Base-by-base conservation (phyloP, 2,329 filamentous ascomycete genomes). In the Sphaceloma murrayae region DNA sequence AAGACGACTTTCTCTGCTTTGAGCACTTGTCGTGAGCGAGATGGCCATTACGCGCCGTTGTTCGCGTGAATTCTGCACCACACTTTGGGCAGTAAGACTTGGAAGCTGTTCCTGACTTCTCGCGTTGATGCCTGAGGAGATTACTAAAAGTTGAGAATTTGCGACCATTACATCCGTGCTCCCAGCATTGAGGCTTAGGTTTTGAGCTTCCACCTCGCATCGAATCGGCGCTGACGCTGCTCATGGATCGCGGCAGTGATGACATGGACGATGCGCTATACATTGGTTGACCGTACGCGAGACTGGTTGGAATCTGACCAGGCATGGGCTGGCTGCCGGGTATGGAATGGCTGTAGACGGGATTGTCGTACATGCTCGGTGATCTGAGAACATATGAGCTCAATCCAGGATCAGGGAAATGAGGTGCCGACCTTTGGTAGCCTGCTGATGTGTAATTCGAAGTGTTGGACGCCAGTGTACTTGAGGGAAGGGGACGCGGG, bases 71-170 rank as follows among this genome's bases (percentile, higher is more conserved):
- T 57, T 94, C 87, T 8, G 87, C 87, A 27, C 87, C 86, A 58
- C 89, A 96, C 59, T 87, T 83, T 13, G 86, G 87, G 59, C 89
- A 96, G 39, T 80, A 80, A 2, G 86, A 85, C 66, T 95, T 95
- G 21, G 83, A 73, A 8, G 88, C 85, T 43, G 88, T 87, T 18
- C 89, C 89, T 0, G 85, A 93, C 62, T 94, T 95, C 64, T 96
- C 89, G 32, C 89, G 77, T 63, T 95, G 88, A 61, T 96, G 89
- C 50, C 89, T 75, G 27, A 95, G 70, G 3, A 95, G 74, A 60
- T 95, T 95, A 74, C 87, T 94, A 60, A 95, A 95, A 3, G 89
- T 95, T 13, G 86, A 94, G 59, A 96, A 96, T 57, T 94, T 85
- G 21, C 88, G 80, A 14, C 89, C 89, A 56, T 95, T 94, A 69